Conservation (phyloP, 2,329 filamentous ascomycete species). For the Fusarium pseudonygamai region DNA sequence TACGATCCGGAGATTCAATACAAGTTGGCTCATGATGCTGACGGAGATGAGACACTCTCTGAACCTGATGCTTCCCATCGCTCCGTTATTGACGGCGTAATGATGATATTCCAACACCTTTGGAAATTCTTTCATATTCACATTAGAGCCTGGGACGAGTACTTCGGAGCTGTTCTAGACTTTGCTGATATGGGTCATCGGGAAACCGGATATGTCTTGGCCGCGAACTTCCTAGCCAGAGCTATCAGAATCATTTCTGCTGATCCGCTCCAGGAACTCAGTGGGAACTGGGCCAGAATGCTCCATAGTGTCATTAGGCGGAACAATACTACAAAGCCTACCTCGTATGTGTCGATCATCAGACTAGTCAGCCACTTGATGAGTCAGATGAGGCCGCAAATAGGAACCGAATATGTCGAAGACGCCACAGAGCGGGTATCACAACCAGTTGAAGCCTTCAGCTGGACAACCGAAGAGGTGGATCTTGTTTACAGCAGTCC, state of each 20-base stretch:
- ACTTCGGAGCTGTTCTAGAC: constrained; percentile 75
- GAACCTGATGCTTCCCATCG: neutral
- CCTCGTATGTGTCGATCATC: constrained; percentile 65
- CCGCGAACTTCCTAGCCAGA: constrained; percentile 67
- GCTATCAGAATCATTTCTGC: constrained; percentile 69
- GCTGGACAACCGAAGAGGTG: constrained; percentile 58
- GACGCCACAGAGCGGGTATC: constrained; percentile 52
- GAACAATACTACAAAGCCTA: constrained; percentile 57
- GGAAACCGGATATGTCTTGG: constrained; percentile 68
- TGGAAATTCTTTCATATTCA: constrained; percentile 71
- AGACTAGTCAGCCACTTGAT: constrained; percentile 59
- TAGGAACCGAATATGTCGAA: constrained; percentile 51
- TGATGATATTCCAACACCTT: constrained; percentile 63
- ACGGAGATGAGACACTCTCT: constrained; percentile 41
- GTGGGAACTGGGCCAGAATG: constrained; percentile 65
- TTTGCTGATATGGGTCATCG: constrained; percentile 70
- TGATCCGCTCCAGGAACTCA: constrained; percentile 62
- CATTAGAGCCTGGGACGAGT: constrained; percentile 78
- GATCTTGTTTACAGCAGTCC: constrained; percentile 55
- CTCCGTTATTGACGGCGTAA: constrained; percentile 50
- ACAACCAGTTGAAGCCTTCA: constrained; percentile 49
- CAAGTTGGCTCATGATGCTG: constrained; percentile 40
- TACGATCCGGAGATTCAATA: constrained; percentile 51
- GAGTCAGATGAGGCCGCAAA: constrained; percentile 52
- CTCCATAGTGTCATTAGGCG: constrained; percentile 62